Conservation (phyloP, 805 yeast genomes). For the Myxozyma melibiosi region DNA sequence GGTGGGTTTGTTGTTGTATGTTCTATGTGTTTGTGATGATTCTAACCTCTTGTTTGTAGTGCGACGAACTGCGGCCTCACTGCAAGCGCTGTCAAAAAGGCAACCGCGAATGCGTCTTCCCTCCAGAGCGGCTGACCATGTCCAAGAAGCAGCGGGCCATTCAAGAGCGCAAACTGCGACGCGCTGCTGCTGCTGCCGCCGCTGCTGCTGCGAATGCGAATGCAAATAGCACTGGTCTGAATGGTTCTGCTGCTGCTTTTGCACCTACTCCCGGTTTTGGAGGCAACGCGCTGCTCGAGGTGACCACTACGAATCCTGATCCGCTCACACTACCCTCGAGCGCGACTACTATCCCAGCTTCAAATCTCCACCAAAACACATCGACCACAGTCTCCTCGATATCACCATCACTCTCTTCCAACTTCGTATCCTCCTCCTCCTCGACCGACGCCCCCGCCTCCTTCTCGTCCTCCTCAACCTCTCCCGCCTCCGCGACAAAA, state of each 20-base stretch:
- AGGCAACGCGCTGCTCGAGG: too few species aligned
- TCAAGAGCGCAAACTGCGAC: conserved; percentile 9
- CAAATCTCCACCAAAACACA: too few species aligned
- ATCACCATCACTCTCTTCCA: not conserved
- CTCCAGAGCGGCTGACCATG: conserved; percentile 18
- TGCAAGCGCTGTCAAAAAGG: conserved; percentile 29
- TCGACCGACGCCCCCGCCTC: not conserved
- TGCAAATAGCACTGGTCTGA: not conserved
- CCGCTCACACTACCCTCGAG: too few species aligned
- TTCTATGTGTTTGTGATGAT: not conserved
- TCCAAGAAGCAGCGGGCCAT: conserved; percentile 25
- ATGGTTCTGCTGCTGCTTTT: not conserved
- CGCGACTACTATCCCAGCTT: too few species aligned
- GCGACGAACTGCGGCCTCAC: conserved; percentile 30
- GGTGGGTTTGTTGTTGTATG: conserved; percentile 5
- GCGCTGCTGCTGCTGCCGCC: conserved; percentile 20
- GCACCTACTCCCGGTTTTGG: too few species aligned
- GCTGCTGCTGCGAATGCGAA: conserved; percentile 1
- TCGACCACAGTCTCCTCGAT: not conserved
- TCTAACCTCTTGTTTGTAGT: conserved; percentile 9
- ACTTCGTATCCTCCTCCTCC: not conserved
- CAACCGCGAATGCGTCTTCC: conserved; percentile 27
- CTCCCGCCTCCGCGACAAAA: not conserved
- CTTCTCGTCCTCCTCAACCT: not conserved
- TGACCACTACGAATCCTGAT: too few species aligned